Base-by-base conservation (phyloP, 495 filamentous ascomycete species). In the Penicillium steckii region DNA sequence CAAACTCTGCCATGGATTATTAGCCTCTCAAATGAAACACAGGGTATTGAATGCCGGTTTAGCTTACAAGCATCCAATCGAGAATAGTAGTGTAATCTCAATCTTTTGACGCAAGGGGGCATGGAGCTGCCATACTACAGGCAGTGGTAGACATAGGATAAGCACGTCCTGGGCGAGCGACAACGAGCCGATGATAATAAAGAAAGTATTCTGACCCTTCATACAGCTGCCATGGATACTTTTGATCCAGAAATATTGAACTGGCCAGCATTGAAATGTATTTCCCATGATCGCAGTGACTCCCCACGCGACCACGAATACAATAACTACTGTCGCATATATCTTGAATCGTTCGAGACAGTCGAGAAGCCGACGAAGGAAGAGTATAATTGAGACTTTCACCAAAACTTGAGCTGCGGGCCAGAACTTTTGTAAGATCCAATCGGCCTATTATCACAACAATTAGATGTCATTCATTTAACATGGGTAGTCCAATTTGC, bases 321-420 rank as follows among this genome's bases (percentile, higher is more conserved):
- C 27, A 3, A 63, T 56, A 7, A 69, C 40, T 3, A 33, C 44
- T 2, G 38, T 53, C 2, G 60, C 53, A 18, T 44, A 24, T 12
- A 32, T 33, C 13, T 27, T 37, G n/a, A 64, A 56, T 2, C 33
- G 24, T 22, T 40, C 30, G 2, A 69, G 32, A 1, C 55, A 50
- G 1, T 60, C 59, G n/a, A 71, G 49, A 2, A 67, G 32, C 6
- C 59, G 47, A 8, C 60, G 63, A 26, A 69, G 63, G 38, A 71
- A 61, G 10, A 72, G 23, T 3, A 74, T 58, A 48, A 75, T 71
- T 8, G 70, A 71, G 1, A 67, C 44, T 49, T 75, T 75, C 44
- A 68, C 59, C 26, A 70, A 56, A 23, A 64, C 55, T 43, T 68
- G 62, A 2, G 63, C 49, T 0, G 49, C 21, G 0, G 56, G 51